Evolutionary conservation across 139 green algal species (phyloP).

Genomic region (Coccomyxa sp.): DNA sequence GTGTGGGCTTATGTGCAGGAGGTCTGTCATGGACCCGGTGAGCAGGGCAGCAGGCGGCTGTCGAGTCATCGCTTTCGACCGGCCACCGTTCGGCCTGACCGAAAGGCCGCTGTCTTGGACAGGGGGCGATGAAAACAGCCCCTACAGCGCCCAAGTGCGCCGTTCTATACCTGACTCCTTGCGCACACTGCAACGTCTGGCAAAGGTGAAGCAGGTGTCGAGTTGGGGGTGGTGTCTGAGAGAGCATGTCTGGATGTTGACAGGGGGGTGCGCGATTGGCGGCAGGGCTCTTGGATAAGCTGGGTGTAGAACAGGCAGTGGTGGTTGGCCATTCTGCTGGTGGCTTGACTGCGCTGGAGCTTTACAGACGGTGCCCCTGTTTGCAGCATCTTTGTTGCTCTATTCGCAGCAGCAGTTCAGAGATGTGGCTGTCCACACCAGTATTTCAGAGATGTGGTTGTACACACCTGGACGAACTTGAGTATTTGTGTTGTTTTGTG

Average conservation of each 20-base stretch:
- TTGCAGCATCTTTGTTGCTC: not conserved
- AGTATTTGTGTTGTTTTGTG: too few species aligned
- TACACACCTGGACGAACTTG: too few species aligned
- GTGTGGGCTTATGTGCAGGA: slow-evolving; percentile 13
- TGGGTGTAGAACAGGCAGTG: slow-evolving; percentile 28
- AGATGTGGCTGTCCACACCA: too few species aligned
- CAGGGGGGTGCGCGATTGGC: slow-evolving; percentile 18
- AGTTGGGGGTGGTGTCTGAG: too few species aligned
- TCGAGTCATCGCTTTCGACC: slow-evolving; percentile 59
- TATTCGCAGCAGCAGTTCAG: too few species aligned
- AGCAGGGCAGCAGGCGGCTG: slow-evolving; percentile 19
- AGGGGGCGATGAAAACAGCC: slow-evolving; percentile 32
- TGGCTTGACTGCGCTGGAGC: slow-evolving; percentile 46
- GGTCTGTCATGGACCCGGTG: slow-evolving; percentile 27
- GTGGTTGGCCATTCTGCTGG: slow-evolving; percentile 59
- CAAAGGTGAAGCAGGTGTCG: not conserved
- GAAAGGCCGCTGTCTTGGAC: slow-evolving; percentile 45
- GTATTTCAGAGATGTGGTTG: too few species aligned
- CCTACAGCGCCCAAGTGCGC: slow-evolving; percentile 37
- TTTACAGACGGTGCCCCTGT: slow-evolving; percentile 24
- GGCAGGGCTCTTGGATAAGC: slow-evolving; percentile 22
- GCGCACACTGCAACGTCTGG: not conserved
- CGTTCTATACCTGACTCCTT: not conserved
- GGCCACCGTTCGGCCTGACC: slow-evolving; percentile 62
- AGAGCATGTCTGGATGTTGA: too few species aligned